Base-by-base conservation (phyloP, 495 filamentous ascomycete species). In the Saxophila tyrrhenica region DNA sequence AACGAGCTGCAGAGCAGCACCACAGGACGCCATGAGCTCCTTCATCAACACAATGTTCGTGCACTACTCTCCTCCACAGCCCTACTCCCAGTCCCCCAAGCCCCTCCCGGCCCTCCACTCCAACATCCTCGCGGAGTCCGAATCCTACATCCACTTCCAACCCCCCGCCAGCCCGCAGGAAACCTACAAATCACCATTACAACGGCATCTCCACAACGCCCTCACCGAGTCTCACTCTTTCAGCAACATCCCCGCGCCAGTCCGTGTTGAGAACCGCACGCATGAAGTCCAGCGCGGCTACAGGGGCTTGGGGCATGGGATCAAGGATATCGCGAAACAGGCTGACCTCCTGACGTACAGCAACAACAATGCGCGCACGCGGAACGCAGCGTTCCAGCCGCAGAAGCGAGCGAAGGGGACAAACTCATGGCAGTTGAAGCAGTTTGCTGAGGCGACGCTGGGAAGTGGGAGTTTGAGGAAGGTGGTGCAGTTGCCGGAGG, bases 381-480 rank as follows among this genome's bases (percentile, higher is more conserved):
- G 66, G 49, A 79, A 82, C 68, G 86, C 84, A 52, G 38, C 90
- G 61, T 97, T 98, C 78, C 89, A 89, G 66, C 89, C 94, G 44
- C 87, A 90, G 62, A 82, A 83, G 51, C 74, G 84, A 21, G 86
- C 85, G 64, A 94, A 90, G 63, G 91, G 94, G 38, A 94, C 86
- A 42, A 94, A 81, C 51, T 92, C 86, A 69, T 95, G 95, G 75
- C 94, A 98, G 70, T 76, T 98, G 51, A 83, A 89, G 65, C 92
- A 97, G 63, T 98, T 95, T 77, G 92, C 92, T 15, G 92, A 98
- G 69, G 94, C 92, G 32, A 98, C 92, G 39, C 75, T 98, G 16
- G 92, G 92, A 23, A 94, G 88, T 64, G 92, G 92, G 32, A 95
- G 89, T 70, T 74, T 98, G 72, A 79, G 88, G 59, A 97, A 97